Percentiles rank a stretch among this genome's conserved stretches.
These are phyloP conservation scores for Hypoxylon sp. DNA, from an alignment of 2,329 filamentous ascomycete species.

Conservation along the genomic window DNA sequence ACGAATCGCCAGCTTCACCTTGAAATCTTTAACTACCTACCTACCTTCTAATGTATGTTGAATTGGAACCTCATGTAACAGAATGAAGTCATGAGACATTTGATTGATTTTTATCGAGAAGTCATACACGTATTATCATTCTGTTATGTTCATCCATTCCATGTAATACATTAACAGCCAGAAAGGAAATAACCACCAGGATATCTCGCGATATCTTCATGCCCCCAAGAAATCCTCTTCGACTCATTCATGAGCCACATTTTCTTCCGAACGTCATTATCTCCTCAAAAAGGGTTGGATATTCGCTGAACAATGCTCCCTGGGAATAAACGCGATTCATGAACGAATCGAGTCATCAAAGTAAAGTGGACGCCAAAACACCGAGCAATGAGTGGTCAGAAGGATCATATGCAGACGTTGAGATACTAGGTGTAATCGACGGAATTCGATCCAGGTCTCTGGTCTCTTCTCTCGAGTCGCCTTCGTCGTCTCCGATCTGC, in stretches of 20 bases:
- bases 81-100: constrained; percentile 15
- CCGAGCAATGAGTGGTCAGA: constrained; percentile 34
- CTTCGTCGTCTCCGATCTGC: constrained; percentile 68
- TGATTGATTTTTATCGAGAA: constrained; percentile 27
- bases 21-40: constrained; percentile 8
- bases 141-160: constrained; percentile 34
- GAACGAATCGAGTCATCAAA: constrained; percentile 27
- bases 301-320: constrained; percentile 29
- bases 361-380: constrained; percentile 40
- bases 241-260: constrained; percentile 20
- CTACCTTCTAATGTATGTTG: too few relatives aligned
- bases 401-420: constrained; percentile 13
- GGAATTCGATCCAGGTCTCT: constrained; percentile 48
- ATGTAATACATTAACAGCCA: constrained; percentile 29
- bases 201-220: constrained; percentile 29
- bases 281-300: constrained; percentile 11
- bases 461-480: constrained; percentile 65
- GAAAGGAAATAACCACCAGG: constrained; percentile 25
- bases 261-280: constrained; percentile 33
- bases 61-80: constrained; percentile 6
- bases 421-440: constrained; percentile 41
- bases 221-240: constrained; percentile 31
- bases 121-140: constrained; percentile 40
- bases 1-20: neutral
- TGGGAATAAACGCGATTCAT: constrained; percentile 33